A percentile compares a stretch with the other conserved stretches of the same genome.
Evolutionary conservation across 805 yeast genomes (phyloP).

Genomic region (Lipomyces yamadae): DNA sequence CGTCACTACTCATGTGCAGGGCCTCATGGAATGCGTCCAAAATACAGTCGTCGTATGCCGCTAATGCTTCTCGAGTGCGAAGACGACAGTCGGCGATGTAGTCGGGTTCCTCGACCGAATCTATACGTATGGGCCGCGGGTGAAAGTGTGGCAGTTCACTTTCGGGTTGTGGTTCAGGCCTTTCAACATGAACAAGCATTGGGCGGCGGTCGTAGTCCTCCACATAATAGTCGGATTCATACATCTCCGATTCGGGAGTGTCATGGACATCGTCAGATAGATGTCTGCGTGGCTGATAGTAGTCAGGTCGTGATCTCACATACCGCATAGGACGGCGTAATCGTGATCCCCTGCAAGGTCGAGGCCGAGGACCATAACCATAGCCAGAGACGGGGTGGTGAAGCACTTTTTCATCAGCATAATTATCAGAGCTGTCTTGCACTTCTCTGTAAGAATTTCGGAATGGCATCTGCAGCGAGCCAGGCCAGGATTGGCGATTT

Average conservation of each 20-base stretch:
- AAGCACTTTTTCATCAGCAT: neutral
- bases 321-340: neutral
- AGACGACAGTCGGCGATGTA: too few relatives aligned
- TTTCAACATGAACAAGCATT: too few relatives aligned
- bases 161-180: too few relatives aligned
- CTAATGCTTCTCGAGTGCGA: too few relatives aligned
- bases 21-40: neutral
- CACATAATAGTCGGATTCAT: neutral
- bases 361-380: neutral
- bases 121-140: too few relatives aligned
- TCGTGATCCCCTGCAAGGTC: neutral
- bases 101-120: neutral
- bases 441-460: neutral
- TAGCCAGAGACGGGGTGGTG: neutral
- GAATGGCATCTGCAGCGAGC: neutral
- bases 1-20: neutral
- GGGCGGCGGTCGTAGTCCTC: neutral
- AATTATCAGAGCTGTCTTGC: neutral
- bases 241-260: neutral
- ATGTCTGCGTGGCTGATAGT: neutral
- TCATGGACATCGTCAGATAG: neutral
- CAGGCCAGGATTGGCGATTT: neutral
- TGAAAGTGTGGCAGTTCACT: too few relatives aligned
- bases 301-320: neutral
- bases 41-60: too few relatives aligned